Evolutionary conservation across 148 eudicot species (phyloP), one percentile per base, ranked within the genome.

Genomic region (Nepenthes gracilis): DNA sequence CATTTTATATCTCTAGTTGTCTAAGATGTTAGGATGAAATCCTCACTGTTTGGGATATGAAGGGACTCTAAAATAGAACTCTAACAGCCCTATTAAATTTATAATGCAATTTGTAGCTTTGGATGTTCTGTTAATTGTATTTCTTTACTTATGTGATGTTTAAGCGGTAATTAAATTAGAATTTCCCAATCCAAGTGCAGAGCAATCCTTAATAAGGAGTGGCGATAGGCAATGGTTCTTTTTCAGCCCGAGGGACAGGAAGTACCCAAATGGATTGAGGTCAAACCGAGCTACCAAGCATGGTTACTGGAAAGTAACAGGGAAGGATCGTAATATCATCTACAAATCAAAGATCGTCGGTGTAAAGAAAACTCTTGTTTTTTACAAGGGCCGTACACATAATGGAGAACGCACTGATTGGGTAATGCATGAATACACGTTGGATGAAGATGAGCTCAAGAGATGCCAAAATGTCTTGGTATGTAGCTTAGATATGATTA

Each of bases 211-310:
- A 35, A 54, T 90, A 67, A 84, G 80, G 74, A 81, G 84, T 43
- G 94, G 94, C 2, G 97, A 90, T 48, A 74, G 94, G 48, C 88
- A 76, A 51, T 90, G 97, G 97, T 90, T 81, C 84, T 90, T 84
- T 67, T 90, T 90, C 69, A 83, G 90, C 62, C 97, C 87, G 2
- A 78, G 90, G 70, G 90, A 89, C 35, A 76, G 94, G 74, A 89
- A 82, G 65, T 84, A 90, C 56, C 92, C 94, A 1, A 86, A 86
- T 70, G 88, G 90, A n/a, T 81, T 72, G 52, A 81, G 97, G 73
- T 81, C 90, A 23, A 90, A 84, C 60, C 69, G 97, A 67, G 90
- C 84, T 36, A 81, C 97, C 5, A 74, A 70, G 62, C 80, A 58
- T 33, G 77, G 77, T 34, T 77, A 72, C 53, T 77, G 80, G 80